Evolutionary conservation across 2,329 filamentous ascomycete genomes (phyloP).

Genomic region (Cercospora sesami): DNA sequence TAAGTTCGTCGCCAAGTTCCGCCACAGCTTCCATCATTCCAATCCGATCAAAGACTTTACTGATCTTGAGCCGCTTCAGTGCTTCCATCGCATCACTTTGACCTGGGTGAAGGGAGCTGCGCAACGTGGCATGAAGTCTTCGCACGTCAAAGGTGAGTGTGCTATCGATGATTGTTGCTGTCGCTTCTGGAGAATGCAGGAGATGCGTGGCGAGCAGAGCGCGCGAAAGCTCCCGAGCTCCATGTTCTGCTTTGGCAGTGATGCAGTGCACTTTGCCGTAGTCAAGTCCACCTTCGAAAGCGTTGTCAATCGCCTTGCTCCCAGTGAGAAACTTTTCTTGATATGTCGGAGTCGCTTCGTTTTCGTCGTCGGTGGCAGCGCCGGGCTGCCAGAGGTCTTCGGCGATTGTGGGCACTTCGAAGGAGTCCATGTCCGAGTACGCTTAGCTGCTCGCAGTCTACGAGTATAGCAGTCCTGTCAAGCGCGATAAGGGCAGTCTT

Average conservation of each 20-base stretch:
- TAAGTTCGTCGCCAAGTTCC: constrained; percentile 46
- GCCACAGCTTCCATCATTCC: constrained; percentile 50
- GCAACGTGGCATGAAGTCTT: constrained; percentile 37
- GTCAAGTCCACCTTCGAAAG: constrained; percentile 42
- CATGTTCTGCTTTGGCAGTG: constrained; percentile 36
- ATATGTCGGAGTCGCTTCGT: neutral
- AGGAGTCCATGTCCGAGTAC: neutral
- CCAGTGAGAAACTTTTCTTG: constrained; percentile 5
- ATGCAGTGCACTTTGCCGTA: constrained; percentile 42
- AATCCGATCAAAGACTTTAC: constrained; percentile 53
- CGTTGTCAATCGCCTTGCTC: constrained; percentile 38
- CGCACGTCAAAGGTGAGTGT: constrained; percentile 50
- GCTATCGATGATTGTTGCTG: constrained; percentile 50
- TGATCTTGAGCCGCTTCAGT: constrained; percentile 51
- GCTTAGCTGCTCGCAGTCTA: neutral
- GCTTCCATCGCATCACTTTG: constrained; percentile 16
- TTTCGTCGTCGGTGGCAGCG: neutral
- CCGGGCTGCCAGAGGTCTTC: neutral
- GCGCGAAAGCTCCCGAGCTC: constrained; percentile 35
- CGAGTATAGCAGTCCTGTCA: neutral
- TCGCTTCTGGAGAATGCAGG: constrained; percentile 30
- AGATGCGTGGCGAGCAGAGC: constrained; percentile 44
- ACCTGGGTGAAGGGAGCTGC: constrained; percentile 11
- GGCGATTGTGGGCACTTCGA: neutral
- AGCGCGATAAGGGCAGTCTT: neutral